Percentiles rank a stretch among this genome's conserved stretches.
phyloP scores from a whole-genome alignment of 257 asterid genomes.

The Jacaranda mimosifolia region DNA sequence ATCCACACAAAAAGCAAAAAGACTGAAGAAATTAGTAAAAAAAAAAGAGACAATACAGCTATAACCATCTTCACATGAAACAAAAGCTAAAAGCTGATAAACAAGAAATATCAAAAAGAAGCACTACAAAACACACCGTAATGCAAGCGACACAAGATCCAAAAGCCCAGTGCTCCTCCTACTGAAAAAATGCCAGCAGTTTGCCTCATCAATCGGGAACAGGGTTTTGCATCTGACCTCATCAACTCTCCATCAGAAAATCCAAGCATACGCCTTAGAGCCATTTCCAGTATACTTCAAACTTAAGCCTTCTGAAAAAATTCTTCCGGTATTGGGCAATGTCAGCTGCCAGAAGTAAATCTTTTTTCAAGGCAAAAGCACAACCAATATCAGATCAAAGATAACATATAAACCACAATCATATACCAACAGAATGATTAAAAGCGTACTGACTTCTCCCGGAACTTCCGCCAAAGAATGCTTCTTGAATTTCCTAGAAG shows the following conservation, averaged over 20 bases:
- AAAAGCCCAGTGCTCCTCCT: conserved; percentile 89
- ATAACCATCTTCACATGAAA: not conserved
- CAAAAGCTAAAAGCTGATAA: not conserved
- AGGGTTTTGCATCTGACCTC: conserved; percentile 90
- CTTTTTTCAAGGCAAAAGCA: not conserved
- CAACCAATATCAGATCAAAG: not conserved
- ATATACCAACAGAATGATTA: not conserved
- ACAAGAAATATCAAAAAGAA: conserved; percentile 14
- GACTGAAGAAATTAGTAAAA: not conserved
- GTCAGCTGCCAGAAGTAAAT: not conserved
- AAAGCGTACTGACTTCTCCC: too few species aligned
- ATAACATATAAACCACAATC: not conserved
- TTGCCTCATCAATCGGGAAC: conserved; percentile 83
- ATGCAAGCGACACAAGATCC: conserved; percentile 93
- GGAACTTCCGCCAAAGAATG: too few species aligned
- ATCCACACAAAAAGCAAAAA: not conserved
- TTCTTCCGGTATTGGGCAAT: not conserved
- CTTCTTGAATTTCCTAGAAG: too few species aligned
- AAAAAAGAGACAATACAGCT: not conserved
- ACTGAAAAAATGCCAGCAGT: conserved; percentile 83
- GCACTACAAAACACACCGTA: conserved; percentile 56
- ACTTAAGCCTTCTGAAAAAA: not conserved
- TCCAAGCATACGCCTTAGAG: conserved; percentile 82
- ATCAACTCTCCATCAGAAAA: conserved; percentile 86
- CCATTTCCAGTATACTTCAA: conserved; percentile 54